A percentile compares a stretch with the other conserved stretches of the same genome.
phyloP scores from a whole-genome alignment of 805 yeast species.

The Suhomyces emberorum region DNA sequence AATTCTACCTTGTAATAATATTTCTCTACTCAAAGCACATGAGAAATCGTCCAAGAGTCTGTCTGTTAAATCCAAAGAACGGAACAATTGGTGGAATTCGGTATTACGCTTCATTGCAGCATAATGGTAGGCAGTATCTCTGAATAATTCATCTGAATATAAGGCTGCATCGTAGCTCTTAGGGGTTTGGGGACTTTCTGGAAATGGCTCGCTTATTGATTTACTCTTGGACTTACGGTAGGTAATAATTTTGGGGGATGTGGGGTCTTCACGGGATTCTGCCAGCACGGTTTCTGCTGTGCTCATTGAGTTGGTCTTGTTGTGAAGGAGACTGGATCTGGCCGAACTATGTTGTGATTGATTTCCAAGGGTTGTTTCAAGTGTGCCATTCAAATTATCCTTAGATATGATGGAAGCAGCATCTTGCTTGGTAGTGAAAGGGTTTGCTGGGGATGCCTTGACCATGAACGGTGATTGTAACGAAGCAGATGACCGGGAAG shows the following conservation, averaged over 20 bases:
- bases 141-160: slow-evolving; percentile 57
- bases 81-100: slow-evolving; percentile 59
- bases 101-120: slow-evolving; percentile 60
- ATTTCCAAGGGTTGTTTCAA: slow-evolving; percentile 4
- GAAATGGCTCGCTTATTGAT: slow-evolving; percentile 27
- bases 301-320: slow-evolving; percentile 4
- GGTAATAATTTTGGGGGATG: slow-evolving; percentile 38
- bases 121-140: slow-evolving; percentile 57
- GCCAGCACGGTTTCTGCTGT: slow-evolving; percentile 3
- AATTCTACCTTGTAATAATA: slow-evolving; percentile 63
- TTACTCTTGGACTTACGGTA: slow-evolving; percentile 33
- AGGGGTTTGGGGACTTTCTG: slow-evolving; percentile 4
- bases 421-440: slow-evolving; percentile 23
- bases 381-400: slow-evolving; percentile 8
- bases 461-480: slow-evolving; percentile 33
- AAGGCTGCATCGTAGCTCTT: slow-evolving; percentile 36
- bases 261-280: slow-evolving; percentile 1
- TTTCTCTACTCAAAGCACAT: slow-evolving; percentile 66
- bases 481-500: slow-evolving; percentile 20
- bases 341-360: background rate
- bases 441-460: slow-evolving; percentile 24
- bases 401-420: slow-evolving; percentile 22
- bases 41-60: slow-evolving; percentile 56
- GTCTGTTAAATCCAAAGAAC: slow-evolving; percentile 49
- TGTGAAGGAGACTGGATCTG: slow-evolving; percentile 8